Evolutionary conservation across 2,329 filamentous ascomycete genomes (phyloP), one percentile per base, ranked within the genome.

Genomic region (Furcasterigmium furcatum): DNA sequence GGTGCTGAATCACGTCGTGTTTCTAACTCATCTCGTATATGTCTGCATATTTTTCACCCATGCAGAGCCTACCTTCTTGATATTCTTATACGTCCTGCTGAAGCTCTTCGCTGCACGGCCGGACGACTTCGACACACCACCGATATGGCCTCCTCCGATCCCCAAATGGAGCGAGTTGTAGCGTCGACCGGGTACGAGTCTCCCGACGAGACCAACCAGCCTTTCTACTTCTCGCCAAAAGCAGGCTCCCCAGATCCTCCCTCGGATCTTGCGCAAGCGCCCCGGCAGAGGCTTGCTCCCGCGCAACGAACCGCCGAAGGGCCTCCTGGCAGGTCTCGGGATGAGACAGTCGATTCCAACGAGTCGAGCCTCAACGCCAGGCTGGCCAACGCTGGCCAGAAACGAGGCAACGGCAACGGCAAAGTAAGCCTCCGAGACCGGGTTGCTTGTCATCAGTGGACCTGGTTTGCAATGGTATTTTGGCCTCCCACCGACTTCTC

Each of bases 391-490:
- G 9, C n/a, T 14, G 58, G 61, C 43, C 62, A 58, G 36, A 41
- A 49, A 13, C 38, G 42, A 3, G 42, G 51, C 9, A 42, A 29
- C 1, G 42, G 51, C 9, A 42, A 29, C 1, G 58, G 49, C n/a
- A 68, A 63, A 38, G 63, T 77, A 38, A 63, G 73, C 14, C 55
- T 79, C 40, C 65, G 70, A 30, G 76, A 79, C 49, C 65, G 77
- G 29, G 73, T 80, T 47, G 70, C 67, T 34, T 79, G 73, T 48
- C 72, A 73, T 50, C 71, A 70, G 54, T 92, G 88, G 88, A 90
- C 87, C 0, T 92, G 84, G 75, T 92, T 91, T 57, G 88, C 87
- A 19, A 76, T 77, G 70, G 68, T 69, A 55, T 32, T 53, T n/a
- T 32, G 22, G 18, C 10, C n/a, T 4, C 9, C 30, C 8, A 3